phyloP scores from a whole-genome alignment of 345 rosid species.

The Capsella bursapastoris region DNA sequence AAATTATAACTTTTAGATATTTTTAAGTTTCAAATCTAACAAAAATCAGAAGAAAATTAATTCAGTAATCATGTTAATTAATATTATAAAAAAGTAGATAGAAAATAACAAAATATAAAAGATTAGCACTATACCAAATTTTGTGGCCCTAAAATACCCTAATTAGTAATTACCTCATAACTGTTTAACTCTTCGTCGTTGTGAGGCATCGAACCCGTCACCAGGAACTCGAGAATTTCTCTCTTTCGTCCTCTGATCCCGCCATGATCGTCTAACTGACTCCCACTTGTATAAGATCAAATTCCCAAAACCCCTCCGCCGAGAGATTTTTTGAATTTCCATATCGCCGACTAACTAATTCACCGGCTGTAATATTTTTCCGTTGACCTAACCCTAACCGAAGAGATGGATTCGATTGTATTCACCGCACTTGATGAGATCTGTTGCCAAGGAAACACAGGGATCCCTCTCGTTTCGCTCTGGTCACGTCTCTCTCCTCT shows the following conservation, averaged over 20 bases:
- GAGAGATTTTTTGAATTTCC: not conserved
- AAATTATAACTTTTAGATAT: no score
- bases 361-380: not conserved
- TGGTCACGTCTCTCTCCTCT: conserved; percentile 51
- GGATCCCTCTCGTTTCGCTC: conserved; percentile 51
- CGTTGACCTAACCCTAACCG: conserved; percentile 28
- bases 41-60: no score
- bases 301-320: not conserved
- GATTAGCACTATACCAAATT: no score
- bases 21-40: no score
- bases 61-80: no score
- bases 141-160: no score
- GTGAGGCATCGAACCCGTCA: conserved; percentile 3
- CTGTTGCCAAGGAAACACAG: conserved; percentile 58
- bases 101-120: no score
- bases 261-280: conserved; percentile 6
- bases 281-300: not conserved
- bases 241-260: conserved; percentile 22
- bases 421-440: conserved; percentile 67
- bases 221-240: conserved; percentile 29
- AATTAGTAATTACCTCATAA: no score
- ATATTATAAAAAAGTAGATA: no score
- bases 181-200: no score
- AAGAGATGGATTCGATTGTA: conserved; percentile 59
- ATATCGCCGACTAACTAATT: not conserved